These are phyloP conservation scores for Colletotrichum horii DNA, from an alignment of 2,329 filamentous ascomycete genomes.

Conservation along the genomic window DNA sequence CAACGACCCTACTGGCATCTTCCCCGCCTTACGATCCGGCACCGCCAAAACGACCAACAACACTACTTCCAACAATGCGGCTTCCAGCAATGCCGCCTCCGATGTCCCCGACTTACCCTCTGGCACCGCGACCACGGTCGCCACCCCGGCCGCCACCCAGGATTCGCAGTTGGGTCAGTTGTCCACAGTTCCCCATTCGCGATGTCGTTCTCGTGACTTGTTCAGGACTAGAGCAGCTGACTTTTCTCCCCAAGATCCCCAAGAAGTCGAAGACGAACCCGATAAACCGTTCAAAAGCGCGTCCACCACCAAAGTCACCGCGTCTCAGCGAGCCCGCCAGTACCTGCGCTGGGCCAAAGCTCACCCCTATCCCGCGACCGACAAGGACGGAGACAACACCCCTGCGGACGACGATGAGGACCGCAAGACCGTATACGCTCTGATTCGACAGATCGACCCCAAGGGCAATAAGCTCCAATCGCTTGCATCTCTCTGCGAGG, in stretches of 20 bases:
- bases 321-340: neutral
- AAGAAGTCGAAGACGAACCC: neutral
- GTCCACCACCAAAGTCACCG: neutral
- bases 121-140: neutral
- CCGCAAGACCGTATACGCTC: neutral
- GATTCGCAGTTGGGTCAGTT: neutral
- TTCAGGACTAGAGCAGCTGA: neutral
- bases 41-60: neutral
- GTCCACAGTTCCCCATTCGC: neutral
- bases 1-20: neutral
- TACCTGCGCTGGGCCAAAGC: neutral
- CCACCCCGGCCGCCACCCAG: neutral
- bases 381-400: neutral
- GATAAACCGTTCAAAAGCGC: neutral
- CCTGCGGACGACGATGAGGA: neutral
- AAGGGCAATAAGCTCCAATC: neutral
- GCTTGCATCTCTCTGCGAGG: neutral
- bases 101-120: neutral
- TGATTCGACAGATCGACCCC: neutral
- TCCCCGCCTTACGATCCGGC: neutral
- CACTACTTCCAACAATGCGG: neutral
- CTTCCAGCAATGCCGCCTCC: neutral
- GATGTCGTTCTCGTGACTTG: neutral
- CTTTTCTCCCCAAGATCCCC: neutral
- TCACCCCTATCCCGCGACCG: neutral